Conservation (phyloP, 371 early-diverging fungal species). For the Actinomortierella wolfii region DNA sequence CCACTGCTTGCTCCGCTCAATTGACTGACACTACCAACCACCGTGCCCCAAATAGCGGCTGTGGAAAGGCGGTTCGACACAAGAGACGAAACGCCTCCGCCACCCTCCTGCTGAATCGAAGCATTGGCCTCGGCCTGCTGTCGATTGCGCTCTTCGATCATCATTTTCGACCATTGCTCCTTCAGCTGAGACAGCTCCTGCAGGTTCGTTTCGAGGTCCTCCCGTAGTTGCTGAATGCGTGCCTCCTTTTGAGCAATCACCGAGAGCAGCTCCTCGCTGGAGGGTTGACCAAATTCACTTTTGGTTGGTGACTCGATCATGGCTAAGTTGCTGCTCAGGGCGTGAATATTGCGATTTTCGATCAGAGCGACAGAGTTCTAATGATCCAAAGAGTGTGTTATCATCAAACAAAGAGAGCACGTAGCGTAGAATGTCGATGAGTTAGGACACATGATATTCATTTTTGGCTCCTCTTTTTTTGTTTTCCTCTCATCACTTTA, state of each 20-base stretch:
- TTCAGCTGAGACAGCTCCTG: conserved; percentile 38
- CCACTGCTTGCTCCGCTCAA: conserved; percentile 46
- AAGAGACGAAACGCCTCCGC: conserved; percentile 16
- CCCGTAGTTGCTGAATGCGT: conserved; percentile 36
- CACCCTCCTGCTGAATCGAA: conserved; percentile 35
- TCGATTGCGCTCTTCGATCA: conserved; percentile 38
- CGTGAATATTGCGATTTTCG: conserved; percentile 35
- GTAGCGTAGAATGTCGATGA: no score
- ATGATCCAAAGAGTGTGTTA: no score
- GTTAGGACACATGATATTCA: no score
- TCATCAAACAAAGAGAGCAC: no score
- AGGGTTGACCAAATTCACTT: conserved; percentile 25
- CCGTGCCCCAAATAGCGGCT: conserved; percentile 39
- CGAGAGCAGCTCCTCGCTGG: conserved; percentile 30
- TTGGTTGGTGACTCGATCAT: conserved; percentile 43
- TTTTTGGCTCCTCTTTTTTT: no score
- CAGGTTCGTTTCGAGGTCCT: conserved; percentile 37
- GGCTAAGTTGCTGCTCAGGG: conserved; percentile 43
- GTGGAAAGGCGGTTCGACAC: conserved; percentile 39
- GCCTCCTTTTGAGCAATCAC: conserved; percentile 47
- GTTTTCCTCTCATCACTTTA: no score
- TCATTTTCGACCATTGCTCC: conserved; percentile 46
- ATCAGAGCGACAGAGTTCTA: conserved; percentile 35
- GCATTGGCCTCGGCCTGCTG: conserved; percentile 43
- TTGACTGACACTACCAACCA: conserved; percentile 42